Percentiles rank a stretch among this genome's conserved stretches.
Conservation (phyloP, 164 flowering plant genomes). For the Magnolia changhungtana region DNA sequence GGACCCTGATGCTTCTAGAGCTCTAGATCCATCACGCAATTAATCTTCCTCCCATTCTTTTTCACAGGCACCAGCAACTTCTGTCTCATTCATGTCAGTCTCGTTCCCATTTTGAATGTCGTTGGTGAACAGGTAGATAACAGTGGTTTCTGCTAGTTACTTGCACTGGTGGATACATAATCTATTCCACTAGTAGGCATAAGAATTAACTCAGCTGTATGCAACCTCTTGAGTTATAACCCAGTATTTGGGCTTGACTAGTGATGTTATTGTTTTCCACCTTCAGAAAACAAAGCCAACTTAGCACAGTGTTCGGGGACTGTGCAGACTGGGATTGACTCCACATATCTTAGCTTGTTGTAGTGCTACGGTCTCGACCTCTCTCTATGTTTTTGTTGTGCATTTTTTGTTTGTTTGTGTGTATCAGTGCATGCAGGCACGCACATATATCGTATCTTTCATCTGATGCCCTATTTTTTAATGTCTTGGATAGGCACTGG, state of each 20-base stretch:
- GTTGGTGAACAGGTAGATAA: slow-evolving; percentile 87
- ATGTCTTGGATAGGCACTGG: slow-evolving; percentile 56
- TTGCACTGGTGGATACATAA: background rate
- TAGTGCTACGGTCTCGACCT: slow-evolving; percentile 53
- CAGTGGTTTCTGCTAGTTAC: background rate
- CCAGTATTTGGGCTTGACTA: background rate
- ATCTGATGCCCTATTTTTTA: slow-evolving; percentile 6
- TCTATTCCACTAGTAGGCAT: background rate
- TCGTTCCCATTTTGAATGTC: slow-evolving; percentile 85
- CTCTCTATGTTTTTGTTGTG: slow-evolving; percentile 18
- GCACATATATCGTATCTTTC: background rate
- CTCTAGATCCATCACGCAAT: background rate
- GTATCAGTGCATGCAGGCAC: background rate
- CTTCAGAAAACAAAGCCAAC: slow-evolving; percentile 94
- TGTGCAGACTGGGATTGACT: slow-evolving; percentile 75
- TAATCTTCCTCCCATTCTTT: background rate
- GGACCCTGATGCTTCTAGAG: background rate
- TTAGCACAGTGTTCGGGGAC: slow-evolving; percentile 83
- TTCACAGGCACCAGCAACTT: slow-evolving; percentile 76
- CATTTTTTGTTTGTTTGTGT: background rate
- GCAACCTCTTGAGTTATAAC: background rate
- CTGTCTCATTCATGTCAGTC: slow-evolving; percentile 94
- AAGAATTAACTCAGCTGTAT: background rate
- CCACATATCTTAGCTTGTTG: slow-evolving; percentile 88
- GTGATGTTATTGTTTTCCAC: background rate